Percentiles rank a stretch among this genome's conserved stretches.
Evolutionary conservation across 2,329 filamentous ascomycete genomes (phyloP).

Genomic region (Botrytis sinoallii): DNA sequence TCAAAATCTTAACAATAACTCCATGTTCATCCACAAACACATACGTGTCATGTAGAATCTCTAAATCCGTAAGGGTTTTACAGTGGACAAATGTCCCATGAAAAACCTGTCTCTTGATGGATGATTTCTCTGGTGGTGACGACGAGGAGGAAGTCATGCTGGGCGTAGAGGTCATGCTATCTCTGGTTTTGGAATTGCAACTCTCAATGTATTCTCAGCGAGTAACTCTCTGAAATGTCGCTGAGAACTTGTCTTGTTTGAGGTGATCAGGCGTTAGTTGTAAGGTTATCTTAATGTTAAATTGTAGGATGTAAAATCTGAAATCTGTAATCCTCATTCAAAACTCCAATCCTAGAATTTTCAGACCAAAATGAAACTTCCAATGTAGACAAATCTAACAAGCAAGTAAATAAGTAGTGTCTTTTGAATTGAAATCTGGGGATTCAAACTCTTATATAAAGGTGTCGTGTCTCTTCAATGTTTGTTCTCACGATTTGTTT

Average conservation of each 20-base stretch:
- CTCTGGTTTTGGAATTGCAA: background rate
- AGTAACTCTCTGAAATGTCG: background rate
- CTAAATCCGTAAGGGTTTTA: conserved; percentile 46
- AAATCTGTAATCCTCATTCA: background rate
- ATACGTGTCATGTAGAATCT: conserved; percentile 46
- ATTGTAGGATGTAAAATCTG: background rate
- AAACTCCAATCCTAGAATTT: background rate
- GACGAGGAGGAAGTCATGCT: background rate
- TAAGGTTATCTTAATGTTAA: background rate
- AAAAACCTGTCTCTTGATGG: conserved; percentile 44
- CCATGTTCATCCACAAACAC: conserved; percentile 52
- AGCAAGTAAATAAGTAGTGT: background rate
- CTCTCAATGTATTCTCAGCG: background rate
- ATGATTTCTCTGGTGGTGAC: background rate
- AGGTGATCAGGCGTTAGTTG: background rate
- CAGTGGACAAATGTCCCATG: conserved; percentile 61
- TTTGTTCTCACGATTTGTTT: conserved; percentile 1
- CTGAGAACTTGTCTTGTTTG: background rate
- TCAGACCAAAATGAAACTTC: background rate
- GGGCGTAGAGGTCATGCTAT: background rate
- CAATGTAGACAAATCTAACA: background rate
- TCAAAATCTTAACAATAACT: conserved; percentile 43
- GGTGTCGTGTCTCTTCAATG: background rate
- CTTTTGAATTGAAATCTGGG: background rate
- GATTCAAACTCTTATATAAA: background rate